These are phyloP conservation scores for Penicillium occitanis DNA, from an alignment of 2,329 filamentous ascomycete species.

Conservation along the genomic window DNA sequence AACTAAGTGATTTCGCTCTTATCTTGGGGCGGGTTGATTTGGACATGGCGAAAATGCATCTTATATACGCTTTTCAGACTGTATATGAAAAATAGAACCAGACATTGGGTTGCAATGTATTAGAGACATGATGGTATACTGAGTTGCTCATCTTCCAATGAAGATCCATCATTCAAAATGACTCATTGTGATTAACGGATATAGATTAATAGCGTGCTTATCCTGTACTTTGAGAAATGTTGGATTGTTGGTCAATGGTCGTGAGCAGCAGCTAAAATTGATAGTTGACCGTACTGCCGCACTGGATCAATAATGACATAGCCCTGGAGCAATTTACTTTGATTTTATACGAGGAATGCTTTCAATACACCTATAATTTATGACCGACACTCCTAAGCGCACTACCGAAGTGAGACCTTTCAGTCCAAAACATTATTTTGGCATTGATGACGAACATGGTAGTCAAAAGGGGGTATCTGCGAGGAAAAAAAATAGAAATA, in stretches of 20 bases:
- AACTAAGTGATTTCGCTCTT: not conserved
- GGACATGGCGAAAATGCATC: not conserved
- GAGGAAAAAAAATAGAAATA: conserved; percentile 13
- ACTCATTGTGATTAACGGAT: conserved; percentile 12
- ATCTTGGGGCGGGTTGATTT: not conserved
- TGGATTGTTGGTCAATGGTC: not conserved
- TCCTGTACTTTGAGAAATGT: not conserved
- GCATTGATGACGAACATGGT: conserved; percentile 11
- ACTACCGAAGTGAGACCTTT: conserved; percentile 8
- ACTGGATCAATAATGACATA: not conserved
- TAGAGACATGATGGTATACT: not conserved
- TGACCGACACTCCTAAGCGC: not conserved
- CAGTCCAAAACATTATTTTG: conserved; percentile 10
- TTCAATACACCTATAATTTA: not conserved
- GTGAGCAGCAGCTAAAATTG: not conserved
- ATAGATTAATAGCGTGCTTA: not conserved
- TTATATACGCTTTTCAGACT: not conserved
- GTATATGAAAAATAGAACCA: no score
- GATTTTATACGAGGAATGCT: not conserved
- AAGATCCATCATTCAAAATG: not conserved
- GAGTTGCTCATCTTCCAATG: not conserved
- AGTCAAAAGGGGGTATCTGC: conserved; percentile 18
- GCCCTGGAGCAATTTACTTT: not conserved
- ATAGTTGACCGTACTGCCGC: not conserved
- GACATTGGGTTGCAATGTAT: not conserved